phyloP scores from a whole-genome alignment of 2,329 filamentous ascomycete species.

The Ophiocordyceps robertsii region DNA sequence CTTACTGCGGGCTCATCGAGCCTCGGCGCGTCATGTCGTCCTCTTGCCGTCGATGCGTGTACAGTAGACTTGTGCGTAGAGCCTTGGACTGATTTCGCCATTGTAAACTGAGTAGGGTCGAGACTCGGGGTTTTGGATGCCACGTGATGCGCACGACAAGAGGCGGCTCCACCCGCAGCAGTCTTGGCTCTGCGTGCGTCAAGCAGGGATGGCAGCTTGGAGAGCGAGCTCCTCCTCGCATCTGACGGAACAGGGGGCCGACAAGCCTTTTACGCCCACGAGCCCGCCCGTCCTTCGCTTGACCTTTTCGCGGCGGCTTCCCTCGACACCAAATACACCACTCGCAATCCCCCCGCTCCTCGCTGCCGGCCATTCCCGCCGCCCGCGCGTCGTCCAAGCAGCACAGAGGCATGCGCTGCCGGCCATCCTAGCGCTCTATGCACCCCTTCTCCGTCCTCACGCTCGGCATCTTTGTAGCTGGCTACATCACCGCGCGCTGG shows the following conservation, averaged over 20 bases:
- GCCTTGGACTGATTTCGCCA: no score
- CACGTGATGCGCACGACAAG: slow-evolving; percentile 20
- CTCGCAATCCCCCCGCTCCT: no score
- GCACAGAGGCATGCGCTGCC: slow-evolving; percentile 27
- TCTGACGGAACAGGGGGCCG: slow-evolving; percentile 1
- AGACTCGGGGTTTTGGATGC: background rate
- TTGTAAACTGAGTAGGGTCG: no score
- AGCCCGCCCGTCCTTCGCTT: no score
- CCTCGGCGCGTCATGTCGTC: no score
- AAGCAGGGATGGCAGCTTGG: slow-evolving; percentile 1
- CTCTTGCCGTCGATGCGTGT: no score
- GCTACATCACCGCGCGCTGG: slow-evolving; percentile 98
- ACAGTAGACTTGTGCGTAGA: no score
- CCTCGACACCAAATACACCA: no score
- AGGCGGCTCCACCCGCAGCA: background rate
- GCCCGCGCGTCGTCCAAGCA: background rate
- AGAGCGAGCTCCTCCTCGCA: no score
- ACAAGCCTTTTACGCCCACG: background rate
- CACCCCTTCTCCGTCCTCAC: slow-evolving; percentile 95
- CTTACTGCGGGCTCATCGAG: no score
- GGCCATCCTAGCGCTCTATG: slow-evolving; percentile 50
- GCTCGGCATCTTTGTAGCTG: slow-evolving; percentile 96
- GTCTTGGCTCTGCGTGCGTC: background rate
- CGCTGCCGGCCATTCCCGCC: background rate
- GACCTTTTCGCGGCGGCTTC: no score